Evolutionary conservation across 2,329 filamentous ascomycete species (phyloP).

Genomic region (Fusarium sp.): DNA sequence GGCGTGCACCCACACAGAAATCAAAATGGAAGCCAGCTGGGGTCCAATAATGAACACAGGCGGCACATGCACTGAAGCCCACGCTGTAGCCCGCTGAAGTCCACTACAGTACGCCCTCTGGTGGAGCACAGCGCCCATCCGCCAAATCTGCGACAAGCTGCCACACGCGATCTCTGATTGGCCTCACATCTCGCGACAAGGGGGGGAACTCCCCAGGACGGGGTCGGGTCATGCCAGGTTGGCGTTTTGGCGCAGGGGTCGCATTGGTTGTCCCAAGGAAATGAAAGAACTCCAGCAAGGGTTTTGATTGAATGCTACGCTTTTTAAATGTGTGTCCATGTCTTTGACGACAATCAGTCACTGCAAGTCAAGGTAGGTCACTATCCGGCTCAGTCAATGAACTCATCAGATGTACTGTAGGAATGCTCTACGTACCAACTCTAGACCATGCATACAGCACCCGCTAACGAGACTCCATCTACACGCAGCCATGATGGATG

Average conservation of each 20-base stretch:
- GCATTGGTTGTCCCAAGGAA: constrained; percentile 25
- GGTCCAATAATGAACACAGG: constrained; percentile 6
- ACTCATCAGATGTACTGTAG: neutral
- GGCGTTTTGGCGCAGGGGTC: constrained; percentile 33
- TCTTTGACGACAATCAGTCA: neutral
- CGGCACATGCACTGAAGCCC: constrained; percentile 15
- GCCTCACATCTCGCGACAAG: constrained; percentile 7
- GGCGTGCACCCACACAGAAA: constrained; percentile 19
- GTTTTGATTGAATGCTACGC: constrained; percentile 11
- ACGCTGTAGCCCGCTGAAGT: neutral
- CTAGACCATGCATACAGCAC: neutral
- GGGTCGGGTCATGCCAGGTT: constrained; percentile 28
- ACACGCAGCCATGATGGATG: neutral
- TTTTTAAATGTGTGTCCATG: constrained; percentile 1
- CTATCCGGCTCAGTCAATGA: neutral
- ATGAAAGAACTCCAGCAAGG: constrained; percentile 25
- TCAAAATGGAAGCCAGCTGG: neutral
- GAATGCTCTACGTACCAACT: neutral
- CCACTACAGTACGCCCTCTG: constrained; percentile 14
- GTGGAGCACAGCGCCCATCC: constrained; percentile 24
- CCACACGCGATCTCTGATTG: constrained; percentile 20
- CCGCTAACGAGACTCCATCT: neutral
- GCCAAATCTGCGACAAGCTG: constrained; percentile 13
- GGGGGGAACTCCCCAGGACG: constrained; percentile 18
- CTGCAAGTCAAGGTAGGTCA: neutral